Conservation (phyloP, 805 yeast genomes). For the Teunomyces barrocoloradensis region DNA sequence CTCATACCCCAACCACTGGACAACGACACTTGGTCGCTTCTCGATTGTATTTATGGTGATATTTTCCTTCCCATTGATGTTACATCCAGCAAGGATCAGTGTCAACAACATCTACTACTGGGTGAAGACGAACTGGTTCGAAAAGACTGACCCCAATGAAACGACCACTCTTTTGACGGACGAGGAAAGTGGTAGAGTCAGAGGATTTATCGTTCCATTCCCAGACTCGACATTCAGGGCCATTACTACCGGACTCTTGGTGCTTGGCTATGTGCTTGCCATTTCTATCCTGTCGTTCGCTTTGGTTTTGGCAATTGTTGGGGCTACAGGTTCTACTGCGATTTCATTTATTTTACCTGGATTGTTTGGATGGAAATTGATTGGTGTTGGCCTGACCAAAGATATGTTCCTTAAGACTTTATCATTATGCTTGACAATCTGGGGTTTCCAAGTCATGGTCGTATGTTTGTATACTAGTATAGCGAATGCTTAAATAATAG, state of each 20-base stretch:
- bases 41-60: constrained; percentile 79
- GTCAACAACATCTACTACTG: constrained; percentile 67
- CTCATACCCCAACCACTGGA: constrained; percentile 57
- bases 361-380: constrained; percentile 71
- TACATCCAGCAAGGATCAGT: constrained; percentile 87
- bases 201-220: constrained; percentile 23
- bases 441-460: constrained; percentile 72
- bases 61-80: constrained; percentile 84
- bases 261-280: constrained; percentile 62
- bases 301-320: constrained; percentile 79
- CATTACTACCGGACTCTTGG: constrained; percentile 36
- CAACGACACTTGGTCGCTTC: constrained; percentile 76
- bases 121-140: constrained; percentile 19
- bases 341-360: constrained; percentile 92
- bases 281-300: constrained; percentile 70
- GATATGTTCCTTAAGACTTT: constrained; percentile 37
- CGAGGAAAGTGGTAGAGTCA: constrained; percentile 5
- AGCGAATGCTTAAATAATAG: background rate
- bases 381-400: constrained; percentile 45
- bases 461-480: constrained; percentile 47
- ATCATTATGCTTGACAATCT: constrained; percentile 56
- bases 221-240: constrained; percentile 21
- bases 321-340: constrained; percentile 91
- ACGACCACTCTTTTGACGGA: constrained; percentile 12
- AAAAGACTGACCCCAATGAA: constrained; percentile 6